These are phyloP conservation scores for Morella rubra DNA, from an alignment of 306 rosid genomes.

Conservation along the genomic window DNA sequence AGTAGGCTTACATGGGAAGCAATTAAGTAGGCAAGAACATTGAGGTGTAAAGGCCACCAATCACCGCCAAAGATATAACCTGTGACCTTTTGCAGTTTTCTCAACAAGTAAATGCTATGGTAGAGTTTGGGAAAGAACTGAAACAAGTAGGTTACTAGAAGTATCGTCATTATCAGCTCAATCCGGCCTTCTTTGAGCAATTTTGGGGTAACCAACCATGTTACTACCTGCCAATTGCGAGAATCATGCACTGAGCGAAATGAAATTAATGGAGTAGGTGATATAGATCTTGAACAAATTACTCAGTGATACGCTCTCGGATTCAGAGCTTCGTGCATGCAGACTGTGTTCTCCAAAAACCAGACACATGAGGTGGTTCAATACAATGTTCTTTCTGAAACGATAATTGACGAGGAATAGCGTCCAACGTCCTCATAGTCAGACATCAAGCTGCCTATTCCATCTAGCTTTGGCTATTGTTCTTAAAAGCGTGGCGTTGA, in stretches of 20 bases:
- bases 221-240: slow-evolving; percentile 17
- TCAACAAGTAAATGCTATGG: slow-evolving; percentile 34
- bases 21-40: slow-evolving; percentile 32
- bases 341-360: no score
- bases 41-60: slow-evolving; percentile 43
- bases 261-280: no score
- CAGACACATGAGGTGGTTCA: not conserved
- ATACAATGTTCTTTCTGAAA: not conserved
- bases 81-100: slow-evolving; percentile 33
- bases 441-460: not conserved
- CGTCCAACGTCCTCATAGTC: not conserved
- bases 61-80: slow-evolving; percentile 42
- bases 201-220: slow-evolving; percentile 32
- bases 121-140: slow-evolving; percentile 38
- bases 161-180: slow-evolving; percentile 21
- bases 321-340: no score
- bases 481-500: not conserved
- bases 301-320: not conserved
- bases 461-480: not conserved
- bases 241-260: no score
- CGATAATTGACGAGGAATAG: not conserved
- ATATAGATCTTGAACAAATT: no score
- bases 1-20: slow-evolving; percentile 34
- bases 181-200: slow-evolving; percentile 26
- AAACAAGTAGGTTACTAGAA: slow-evolving; percentile 29